phyloP scores from a whole-genome alignment of 208 protist species.

The Crithidia thermophila region DNA sequence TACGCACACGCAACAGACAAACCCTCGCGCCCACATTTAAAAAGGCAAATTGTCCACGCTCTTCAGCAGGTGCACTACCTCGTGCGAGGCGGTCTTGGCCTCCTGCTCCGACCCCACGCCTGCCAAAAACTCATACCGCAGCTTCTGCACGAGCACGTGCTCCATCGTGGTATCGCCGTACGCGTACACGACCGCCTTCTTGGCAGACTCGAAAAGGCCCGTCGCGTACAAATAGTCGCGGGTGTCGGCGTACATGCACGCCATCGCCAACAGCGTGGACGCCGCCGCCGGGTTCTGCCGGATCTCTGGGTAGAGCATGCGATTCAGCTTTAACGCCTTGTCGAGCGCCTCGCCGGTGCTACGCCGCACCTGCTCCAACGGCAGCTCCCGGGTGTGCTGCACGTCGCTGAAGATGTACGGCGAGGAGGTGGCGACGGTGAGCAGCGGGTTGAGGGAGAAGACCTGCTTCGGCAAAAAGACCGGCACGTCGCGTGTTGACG shows the following conservation, averaged over 20 bases:
- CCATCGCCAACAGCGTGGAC: slow-evolving; percentile 72
- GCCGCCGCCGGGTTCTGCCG: slow-evolving; percentile 65
- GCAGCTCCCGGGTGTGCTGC: slow-evolving; percentile 29
- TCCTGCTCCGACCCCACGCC: slow-evolving; percentile 89
- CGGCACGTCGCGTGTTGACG: slow-evolving; percentile 50
- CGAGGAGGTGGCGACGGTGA: slow-evolving; percentile 50
- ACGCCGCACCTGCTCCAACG: slow-evolving; percentile 57
- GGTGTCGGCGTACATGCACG: slow-evolving; percentile 86
- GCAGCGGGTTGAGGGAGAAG: slow-evolving; percentile 69
- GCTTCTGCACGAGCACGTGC: slow-evolving; percentile 49
- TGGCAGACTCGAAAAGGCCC: slow-evolving; percentile 78
- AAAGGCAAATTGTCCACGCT: slow-evolving; percentile 54
- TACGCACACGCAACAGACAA: too few species aligned
- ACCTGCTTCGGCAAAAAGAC: slow-evolving; percentile 82
- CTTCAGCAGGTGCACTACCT: slow-evolving; percentile 76
- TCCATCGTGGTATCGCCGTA: slow-evolving; percentile 74
- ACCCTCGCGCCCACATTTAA: neutral
- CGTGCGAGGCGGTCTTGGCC: slow-evolving; percentile 73
- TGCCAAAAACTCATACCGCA: slow-evolving; percentile 84
- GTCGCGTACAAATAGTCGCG: slow-evolving; percentile 90
- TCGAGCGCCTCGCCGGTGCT: slow-evolving; percentile 64
- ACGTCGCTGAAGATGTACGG: slow-evolving; percentile 70
- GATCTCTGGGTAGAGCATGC: slow-evolving; percentile 57
- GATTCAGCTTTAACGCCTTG: slow-evolving; percentile 76
- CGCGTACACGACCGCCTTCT: slow-evolving; percentile 55